A percentile compares a stretch with the other conserved stretches of the same genome.
Conservation (phyloP, 352 stramenopile species). For the Salisapilia sapeloensis region DNA sequence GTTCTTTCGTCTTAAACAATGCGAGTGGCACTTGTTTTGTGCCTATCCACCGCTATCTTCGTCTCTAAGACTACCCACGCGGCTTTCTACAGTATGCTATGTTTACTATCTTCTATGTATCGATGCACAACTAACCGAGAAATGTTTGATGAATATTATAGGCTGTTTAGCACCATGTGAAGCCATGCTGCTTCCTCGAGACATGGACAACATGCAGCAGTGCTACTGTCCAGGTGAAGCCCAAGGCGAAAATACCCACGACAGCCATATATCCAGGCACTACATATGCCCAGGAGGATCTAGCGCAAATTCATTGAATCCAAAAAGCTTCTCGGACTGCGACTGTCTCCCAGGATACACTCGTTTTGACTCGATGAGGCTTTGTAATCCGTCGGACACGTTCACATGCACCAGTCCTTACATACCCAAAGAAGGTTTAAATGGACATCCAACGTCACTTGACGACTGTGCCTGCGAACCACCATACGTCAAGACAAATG, state of each 20-base stretch:
- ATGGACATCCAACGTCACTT: slow-evolving; percentile 18
- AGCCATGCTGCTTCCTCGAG: slow-evolving; percentile 58
- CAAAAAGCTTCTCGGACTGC: slow-evolving; percentile 24
- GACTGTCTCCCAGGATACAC: slow-evolving; percentile 9
- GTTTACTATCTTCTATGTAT: background rate
- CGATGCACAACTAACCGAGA: too few relatives aligned
- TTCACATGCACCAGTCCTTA: slow-evolving; percentile 48
- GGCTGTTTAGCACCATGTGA: slow-evolving; percentile 46
- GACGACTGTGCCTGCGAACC: slow-evolving; percentile 54
- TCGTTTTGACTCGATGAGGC: slow-evolving; percentile 21
- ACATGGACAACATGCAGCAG: slow-evolving; percentile 68
- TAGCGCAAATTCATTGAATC: slow-evolving; percentile 10
- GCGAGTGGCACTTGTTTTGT: too few relatives aligned
- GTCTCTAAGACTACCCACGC: slow-evolving; percentile 4
- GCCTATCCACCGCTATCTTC: slow-evolving; percentile 1
- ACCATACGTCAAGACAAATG: slow-evolving; percentile 53
- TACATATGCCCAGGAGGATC: slow-evolving; percentile 21
- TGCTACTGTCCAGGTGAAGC: slow-evolving; percentile 25
- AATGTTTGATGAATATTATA: slow-evolving; percentile 4
- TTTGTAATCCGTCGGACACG: slow-evolving; percentile 11
- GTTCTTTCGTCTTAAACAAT: too few relatives aligned
- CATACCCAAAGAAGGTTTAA: slow-evolving; percentile 13
- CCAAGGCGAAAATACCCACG: slow-evolving; percentile 3
- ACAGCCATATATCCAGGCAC: background rate
- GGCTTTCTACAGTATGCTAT: slow-evolving; percentile 16